Conservation (phyloP, 1,284 basidiomycete species). For the Inonotus hispidus region DNA sequence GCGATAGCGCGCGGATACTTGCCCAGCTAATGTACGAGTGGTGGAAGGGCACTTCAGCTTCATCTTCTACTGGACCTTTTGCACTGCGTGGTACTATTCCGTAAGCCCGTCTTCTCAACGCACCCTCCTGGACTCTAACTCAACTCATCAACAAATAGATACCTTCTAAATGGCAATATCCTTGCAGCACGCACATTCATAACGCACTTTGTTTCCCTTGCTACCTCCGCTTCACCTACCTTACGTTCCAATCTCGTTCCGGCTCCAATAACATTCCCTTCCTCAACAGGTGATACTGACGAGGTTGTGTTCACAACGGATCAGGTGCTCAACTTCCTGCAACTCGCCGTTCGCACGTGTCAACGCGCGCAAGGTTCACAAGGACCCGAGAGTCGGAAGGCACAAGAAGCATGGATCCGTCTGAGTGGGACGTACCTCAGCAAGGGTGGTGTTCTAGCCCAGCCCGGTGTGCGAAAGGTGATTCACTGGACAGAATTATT, state of each 20-base stretch:
- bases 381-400: constrained; percentile 63
- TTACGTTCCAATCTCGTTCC: constrained; percentile 38
- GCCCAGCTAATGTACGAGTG: constrained; percentile 84
- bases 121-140: neutral
- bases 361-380: constrained; percentile 84
- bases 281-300: constrained; percentile 34
- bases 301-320: constrained; percentile 73
- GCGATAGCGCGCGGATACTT: constrained; percentile 82
- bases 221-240: constrained; percentile 35
- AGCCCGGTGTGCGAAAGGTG: constrained; percentile 72
- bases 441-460: constrained; percentile 52
- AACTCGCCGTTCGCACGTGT: constrained; percentile 78
- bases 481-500: constrained; percentile 24
- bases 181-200: constrained; percentile 84
- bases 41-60: constrained; percentile 38
- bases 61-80: constrained; percentile 56
- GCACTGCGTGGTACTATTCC: constrained; percentile 80
- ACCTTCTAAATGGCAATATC: constrained; percentile 83
- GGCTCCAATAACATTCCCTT: constrained; percentile 37
- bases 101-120: constrained; percentile 41
- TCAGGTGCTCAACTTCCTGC: constrained; percentile 76
- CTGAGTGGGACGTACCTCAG: constrained; percentile 80
- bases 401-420: constrained; percentile 77
- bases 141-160: constrained; percentile 48
- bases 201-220: constrained; percentile 62